Percentiles rank a stretch among this genome's conserved stretches.
phyloP scores from a whole-genome alignment of 257 asterid genomes.

The Cruciata laevipes region DNA sequence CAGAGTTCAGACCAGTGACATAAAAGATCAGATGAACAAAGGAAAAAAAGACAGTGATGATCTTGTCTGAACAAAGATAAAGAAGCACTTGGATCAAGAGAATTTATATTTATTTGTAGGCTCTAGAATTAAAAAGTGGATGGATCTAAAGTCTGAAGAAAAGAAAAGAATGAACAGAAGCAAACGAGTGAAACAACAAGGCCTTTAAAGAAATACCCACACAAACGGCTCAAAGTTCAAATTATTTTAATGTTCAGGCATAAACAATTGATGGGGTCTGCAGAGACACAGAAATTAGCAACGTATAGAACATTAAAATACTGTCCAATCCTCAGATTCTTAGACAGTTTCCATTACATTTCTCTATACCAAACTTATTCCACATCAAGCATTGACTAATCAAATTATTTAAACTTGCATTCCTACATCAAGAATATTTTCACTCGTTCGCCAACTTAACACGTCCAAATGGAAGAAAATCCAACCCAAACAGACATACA shows the following conservation, averaged over 20 bases:
- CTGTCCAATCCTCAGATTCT: neutral
- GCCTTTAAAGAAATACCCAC: conserved; percentile 8
- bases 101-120: conserved; percentile 32
- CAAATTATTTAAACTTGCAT: conserved; percentile 2
- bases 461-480: conserved; percentile 1
- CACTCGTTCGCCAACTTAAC: neutral
- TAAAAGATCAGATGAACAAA: conserved; percentile 14
- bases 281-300: neutral
- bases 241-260: neutral
- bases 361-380: neutral
- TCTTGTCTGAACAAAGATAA: conserved; percentile 27
- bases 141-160: conserved; percentile 24
- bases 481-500: neutral
- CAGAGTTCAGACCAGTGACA: conserved; percentile 9
- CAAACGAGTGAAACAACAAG: conserved; percentile 13
- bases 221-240: conserved; percentile 8
- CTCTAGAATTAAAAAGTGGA: conserved; percentile 21
- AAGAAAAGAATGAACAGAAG: conserved; percentile 21
- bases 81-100: conserved; percentile 37
- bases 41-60: conserved; percentile 32
- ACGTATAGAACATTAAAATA: neutral
- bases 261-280: conserved; percentile 5
- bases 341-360: neutral
- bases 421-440: conserved; percentile 7
- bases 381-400: conserved; percentile 5